Evolutionary conservation across 148 eudicot species (phyloP).

Genomic region (Salicornia ramosissima): DNA sequence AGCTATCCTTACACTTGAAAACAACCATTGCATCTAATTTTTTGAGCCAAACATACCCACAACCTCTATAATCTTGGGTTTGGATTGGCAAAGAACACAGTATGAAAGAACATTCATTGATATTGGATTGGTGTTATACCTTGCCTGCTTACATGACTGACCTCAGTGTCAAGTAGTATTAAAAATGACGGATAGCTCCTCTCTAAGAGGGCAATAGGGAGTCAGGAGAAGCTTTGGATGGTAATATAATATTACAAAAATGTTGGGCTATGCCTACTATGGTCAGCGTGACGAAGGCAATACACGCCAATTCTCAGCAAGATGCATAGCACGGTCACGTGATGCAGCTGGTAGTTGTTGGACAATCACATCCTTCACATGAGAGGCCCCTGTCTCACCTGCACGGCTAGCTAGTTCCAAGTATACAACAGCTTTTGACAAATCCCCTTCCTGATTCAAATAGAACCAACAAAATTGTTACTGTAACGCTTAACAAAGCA

Average conservation of each 20-base stretch:
- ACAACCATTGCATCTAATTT: too few relatives aligned
- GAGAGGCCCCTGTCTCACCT: conserved; percentile 70
- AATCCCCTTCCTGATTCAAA: conserved; percentile 79
- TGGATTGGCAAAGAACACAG: not conserved
- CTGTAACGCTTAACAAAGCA: conserved; percentile 14
- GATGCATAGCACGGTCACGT: conserved; percentile 48
- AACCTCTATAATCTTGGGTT: too few relatives aligned
- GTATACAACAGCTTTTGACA: conserved; percentile 74
- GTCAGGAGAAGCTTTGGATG: not conserved
- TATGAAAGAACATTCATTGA: not conserved
- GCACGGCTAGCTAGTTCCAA: conserved; percentile 81
- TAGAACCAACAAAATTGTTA: conserved; percentile 18
- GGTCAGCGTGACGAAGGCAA: conserved; percentile 59
- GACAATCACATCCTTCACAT: conserved; percentile 56
- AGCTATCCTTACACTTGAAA: too few relatives aligned
- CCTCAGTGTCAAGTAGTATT: not conserved
- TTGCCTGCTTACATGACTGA: not conserved
- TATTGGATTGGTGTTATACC: conserved; percentile 1
- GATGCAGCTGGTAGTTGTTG: conserved; percentile 55
- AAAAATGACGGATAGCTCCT: not conserved
- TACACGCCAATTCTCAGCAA: conserved; percentile 72
- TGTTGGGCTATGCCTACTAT: not conserved
- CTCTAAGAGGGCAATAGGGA: not conserved
- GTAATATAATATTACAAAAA: not conserved
- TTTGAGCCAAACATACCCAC: too few relatives aligned